Conservation (phyloP, 331 rosid genomes). For the Dryas integrifolia region DNA sequence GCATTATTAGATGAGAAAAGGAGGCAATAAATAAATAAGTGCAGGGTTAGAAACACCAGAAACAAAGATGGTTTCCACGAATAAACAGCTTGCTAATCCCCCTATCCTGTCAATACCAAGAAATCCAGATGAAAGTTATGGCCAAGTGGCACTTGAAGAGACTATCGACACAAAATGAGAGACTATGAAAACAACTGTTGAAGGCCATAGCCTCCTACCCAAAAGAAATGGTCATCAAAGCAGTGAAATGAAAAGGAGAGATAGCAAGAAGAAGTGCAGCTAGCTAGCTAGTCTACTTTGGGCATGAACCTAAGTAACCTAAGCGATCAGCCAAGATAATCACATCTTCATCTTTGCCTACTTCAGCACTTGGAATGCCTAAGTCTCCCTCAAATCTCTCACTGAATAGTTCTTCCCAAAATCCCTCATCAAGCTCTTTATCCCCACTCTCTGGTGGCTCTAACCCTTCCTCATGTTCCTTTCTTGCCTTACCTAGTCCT, state of each 20-base stretch:
- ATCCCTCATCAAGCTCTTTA: conserved; percentile 72
- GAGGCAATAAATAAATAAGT: conserved; percentile 22
- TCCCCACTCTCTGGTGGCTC: conserved; percentile 48
- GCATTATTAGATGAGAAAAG: conserved; percentile 21
- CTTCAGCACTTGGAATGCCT: conserved; percentile 28
- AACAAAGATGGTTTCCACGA: conserved; percentile 31
- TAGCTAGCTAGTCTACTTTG: conserved; percentile 33
- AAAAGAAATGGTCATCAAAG: conserved; percentile 18
- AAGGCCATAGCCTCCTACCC: conserved; percentile 13
- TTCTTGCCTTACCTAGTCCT: conserved; percentile 52
- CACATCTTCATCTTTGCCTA: conserved; percentile 46
- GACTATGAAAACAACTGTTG: neutral
- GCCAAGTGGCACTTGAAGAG: conserved; percentile 25
- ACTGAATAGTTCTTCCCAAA: conserved; percentile 78
- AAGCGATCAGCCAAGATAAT: conserved; percentile 48
- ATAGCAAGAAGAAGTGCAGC: conserved; percentile 18
- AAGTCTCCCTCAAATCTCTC: conserved; percentile 40
- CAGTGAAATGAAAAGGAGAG: conserved; percentile 16
- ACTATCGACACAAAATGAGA: conserved; percentile 16
- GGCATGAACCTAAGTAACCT: conserved; percentile 62
- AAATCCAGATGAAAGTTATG: conserved; percentile 31
- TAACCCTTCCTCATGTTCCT: conserved; percentile 37
- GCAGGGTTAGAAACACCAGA: conserved; percentile 37
- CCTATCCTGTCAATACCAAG: conserved; percentile 36
- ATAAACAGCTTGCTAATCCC: conserved; percentile 30